Conservation (phyloP, 257 asterid species). For the Capsicum chinense region DNA sequence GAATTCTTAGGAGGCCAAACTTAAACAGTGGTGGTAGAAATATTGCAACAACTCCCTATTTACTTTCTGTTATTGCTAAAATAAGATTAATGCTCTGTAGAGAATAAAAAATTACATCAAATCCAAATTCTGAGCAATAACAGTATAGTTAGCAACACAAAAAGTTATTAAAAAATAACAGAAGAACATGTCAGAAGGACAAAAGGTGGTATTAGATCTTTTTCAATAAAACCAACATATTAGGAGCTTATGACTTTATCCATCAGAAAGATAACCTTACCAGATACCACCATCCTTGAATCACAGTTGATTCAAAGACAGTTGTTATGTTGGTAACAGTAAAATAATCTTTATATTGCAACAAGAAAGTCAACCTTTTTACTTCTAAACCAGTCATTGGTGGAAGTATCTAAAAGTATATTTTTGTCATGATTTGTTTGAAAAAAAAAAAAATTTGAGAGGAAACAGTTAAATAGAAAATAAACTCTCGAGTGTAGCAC, state of each 20-base stretch:
- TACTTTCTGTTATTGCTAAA: constrained; percentile 68
- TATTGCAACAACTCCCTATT: constrained; percentile 54
- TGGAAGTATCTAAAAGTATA: not conserved
- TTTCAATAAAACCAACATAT: not conserved
- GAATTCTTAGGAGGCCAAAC: constrained; percentile 63
- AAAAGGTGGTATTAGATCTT: not conserved
- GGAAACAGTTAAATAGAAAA: not conserved
- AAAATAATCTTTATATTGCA: not conserved
- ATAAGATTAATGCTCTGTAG: constrained; percentile 79
- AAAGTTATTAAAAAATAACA: not conserved
- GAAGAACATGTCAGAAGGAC: not conserved
- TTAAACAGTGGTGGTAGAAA: constrained; percentile 70
- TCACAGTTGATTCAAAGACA: constrained; percentile 9
- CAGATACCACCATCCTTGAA: not conserved
- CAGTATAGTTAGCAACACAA: not conserved
- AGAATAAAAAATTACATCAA: constrained; percentile 33
- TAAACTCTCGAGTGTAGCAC: not conserved
- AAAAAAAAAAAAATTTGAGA: not conserved
- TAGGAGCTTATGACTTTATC: constrained; percentile 10
- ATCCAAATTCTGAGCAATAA: constrained; percentile 27
- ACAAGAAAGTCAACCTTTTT: not conserved
- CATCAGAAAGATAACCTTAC: not conserved
- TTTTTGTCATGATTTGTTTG: not conserved
- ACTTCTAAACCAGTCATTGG: not conserved
- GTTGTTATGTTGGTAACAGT: not conserved